A percentile compares a stretch with the other conserved stretches of the same genome.
Conservation (phyloP, 2,329 filamentous ascomycete genomes). For the Arthrobotrys megalospora region DNA sequence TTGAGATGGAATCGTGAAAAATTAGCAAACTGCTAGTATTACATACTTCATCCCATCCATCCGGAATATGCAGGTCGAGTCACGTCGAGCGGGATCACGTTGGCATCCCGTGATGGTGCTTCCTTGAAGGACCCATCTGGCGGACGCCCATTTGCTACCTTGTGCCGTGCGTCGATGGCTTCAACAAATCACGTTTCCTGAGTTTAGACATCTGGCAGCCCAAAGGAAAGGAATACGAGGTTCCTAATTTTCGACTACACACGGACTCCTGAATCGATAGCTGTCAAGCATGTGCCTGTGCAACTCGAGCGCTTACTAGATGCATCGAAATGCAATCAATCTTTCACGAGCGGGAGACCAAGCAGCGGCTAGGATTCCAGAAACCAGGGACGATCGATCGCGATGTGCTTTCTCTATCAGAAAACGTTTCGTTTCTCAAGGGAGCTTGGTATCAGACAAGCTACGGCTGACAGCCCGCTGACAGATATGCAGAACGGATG, state of each 20-base stretch:
- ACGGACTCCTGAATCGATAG: conserved; percentile 10
- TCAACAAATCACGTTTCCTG: conserved; percentile 47
- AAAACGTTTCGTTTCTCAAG: conserved; percentile 46
- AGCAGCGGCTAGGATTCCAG: conserved; percentile 9
- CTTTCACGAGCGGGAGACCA: conserved; percentile 12
- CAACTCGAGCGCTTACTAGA: conserved; percentile 40
- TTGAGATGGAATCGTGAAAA: conserved; percentile 28
- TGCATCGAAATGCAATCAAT: conserved; percentile 24
- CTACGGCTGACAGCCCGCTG: conserved; percentile 9
- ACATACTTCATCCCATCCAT: conserved; percentile 18
- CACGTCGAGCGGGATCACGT: conserved; percentile 43
- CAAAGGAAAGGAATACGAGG: conserved; percentile 25
- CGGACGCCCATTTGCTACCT: conserved; percentile 36
- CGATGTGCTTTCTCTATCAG: conserved; percentile 22
- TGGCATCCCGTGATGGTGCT: conserved; percentile 43
- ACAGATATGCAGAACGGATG: conserved; percentile 8
- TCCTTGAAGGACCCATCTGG: conserved; percentile 29
- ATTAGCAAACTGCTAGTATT: conserved; percentile 41
- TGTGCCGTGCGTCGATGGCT: conserved; percentile 28
- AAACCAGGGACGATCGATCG: conserved; percentile 38
- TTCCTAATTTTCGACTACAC: conserved; percentile 31
- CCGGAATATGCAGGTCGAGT: conserved; percentile 37
- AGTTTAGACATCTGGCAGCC: conserved; percentile 43
- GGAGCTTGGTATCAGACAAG: conserved; percentile 1
- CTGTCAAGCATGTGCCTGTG: conserved; percentile 19